These are phyloP conservation scores for Eucalyptus regnans DNA, from an alignment of 345 rosid genomes.

Conservation along the genomic window DNA sequence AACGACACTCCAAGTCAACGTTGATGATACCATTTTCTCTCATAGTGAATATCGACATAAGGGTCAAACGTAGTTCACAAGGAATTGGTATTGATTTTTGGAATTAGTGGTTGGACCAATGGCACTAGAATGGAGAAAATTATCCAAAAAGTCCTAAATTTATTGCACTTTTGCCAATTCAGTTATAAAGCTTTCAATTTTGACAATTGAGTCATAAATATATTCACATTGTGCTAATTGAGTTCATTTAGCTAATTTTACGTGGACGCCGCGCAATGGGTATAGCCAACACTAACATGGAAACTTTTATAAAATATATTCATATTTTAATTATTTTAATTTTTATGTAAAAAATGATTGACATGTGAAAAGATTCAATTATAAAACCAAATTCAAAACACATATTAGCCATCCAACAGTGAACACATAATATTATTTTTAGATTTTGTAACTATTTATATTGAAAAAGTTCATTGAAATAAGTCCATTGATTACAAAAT, in stretches of 20 bases:
- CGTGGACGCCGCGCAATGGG: rapidly evolving
- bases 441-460: neutral
- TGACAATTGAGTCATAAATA: rapidly evolving
- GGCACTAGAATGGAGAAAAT: neutral
- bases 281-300: too few relatives aligned
- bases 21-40: neutral
- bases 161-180: rapidly evolving
- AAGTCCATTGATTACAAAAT: neutral
- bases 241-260: too few relatives aligned
- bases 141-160: rapidly evolving
- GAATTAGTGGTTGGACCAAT: neutral
- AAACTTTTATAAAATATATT: too few relatives aligned
- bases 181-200: rapidly evolving
- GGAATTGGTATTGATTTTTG: neutral
- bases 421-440: too few relatives aligned
- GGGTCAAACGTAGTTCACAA: neutral
- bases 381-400: too few relatives aligned
- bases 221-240: too few relatives aligned
- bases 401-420: neutral
- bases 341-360: neutral
- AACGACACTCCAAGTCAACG: neutral
- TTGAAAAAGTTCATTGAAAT: neutral
- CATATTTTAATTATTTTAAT: too few relatives aligned
- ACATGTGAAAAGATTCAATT: neutral
- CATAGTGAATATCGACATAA: neutral